Evolutionary conservation across 2,329 filamentous ascomycete species (phyloP), one percentile per base, ranked within the genome.

Genomic region (Colletotrichum lupini): DNA sequence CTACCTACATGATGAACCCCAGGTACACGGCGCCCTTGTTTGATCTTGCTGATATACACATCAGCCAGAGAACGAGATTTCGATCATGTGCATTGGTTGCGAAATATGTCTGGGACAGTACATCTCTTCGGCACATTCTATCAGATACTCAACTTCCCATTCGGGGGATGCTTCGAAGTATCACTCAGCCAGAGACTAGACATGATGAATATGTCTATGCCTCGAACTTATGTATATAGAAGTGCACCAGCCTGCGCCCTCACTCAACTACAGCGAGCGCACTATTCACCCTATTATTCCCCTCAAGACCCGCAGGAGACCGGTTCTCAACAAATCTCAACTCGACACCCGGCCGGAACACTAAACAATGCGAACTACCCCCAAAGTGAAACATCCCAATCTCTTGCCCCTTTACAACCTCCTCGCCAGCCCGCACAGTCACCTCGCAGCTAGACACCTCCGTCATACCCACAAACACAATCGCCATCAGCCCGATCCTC

Each of bases 361-460:
- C 78, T 76, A 95, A 78, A 76, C 91, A 93, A 78, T 94, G 90
- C 1, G 90, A 91, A 7, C 89, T 92, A 0, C 93, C 93, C n/a
- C 93, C 93, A 79, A 92, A 95, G 78, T 95, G 93, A 81, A 95
- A 95, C 92, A 94, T 94, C 55, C 93, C 93, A 52, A 91, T 85
- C 83, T 94, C 84, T 5, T 94, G 89, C 1, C 93, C 93, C 85
- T 94, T 95, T 65, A 85, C 85, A 19, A 95, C 78, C 65, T 87
- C 86, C 79, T 94, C 87, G 0, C 92, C 92, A 78, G 91, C 88
- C 76, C 86, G 86, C 12, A 94, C 92, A 0, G 90, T 92, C 61
- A 94, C 91, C 64, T 94, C 92, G 77, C 92, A 94, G 0, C 92
- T 91, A 71, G 89, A 92, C 14, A 95, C 93, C 81, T 95, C 93